Conservation (phyloP, 352 stramenopile genomes). For the Aphanomyces stellatus region DNA sequence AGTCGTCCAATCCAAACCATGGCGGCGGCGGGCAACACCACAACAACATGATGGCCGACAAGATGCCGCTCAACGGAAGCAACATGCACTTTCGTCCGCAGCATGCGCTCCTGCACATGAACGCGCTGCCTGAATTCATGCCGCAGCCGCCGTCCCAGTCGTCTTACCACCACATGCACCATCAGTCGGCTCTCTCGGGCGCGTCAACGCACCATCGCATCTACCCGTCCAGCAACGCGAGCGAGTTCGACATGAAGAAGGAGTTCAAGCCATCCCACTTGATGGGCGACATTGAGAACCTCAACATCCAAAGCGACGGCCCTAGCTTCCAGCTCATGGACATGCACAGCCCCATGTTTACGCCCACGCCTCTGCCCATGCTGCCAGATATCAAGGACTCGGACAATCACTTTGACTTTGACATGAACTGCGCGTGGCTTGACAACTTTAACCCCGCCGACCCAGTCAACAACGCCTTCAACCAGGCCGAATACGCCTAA, state of each 20-base stretch:
- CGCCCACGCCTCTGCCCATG: neutral
- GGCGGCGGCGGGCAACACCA: too few relatives aligned
- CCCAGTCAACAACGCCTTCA: neutral
- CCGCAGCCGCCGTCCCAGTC: too few relatives aligned
- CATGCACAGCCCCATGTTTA: conserved; percentile 6
- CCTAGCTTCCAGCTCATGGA: conserved; percentile 7
- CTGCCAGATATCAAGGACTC: conserved; percentile 14
- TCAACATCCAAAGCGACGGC: conserved; percentile 11
- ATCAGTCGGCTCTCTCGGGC: too few relatives aligned
- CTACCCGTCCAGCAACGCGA: too few relatives aligned
- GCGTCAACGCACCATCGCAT: neutral
- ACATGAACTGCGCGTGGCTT: conserved; percentile 18
- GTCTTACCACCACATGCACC: neutral
- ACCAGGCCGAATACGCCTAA: conserved; percentile 10
- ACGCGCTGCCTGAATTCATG: neutral
- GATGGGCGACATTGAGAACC: conserved; percentile 12
- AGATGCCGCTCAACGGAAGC: neutral
- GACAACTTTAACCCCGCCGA: conserved; percentile 10
- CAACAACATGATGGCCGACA: too few relatives aligned
- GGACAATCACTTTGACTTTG: conserved; percentile 7
- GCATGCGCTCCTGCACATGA: neutral
- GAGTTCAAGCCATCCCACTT: conserved; percentile 6
- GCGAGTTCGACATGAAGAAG: conserved; percentile 9
- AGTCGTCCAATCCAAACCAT: too few relatives aligned
- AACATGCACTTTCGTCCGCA: neutral